Base-by-base conservation (phyloP, 139 green algal species). In the Chlorella ohadii region DNA sequence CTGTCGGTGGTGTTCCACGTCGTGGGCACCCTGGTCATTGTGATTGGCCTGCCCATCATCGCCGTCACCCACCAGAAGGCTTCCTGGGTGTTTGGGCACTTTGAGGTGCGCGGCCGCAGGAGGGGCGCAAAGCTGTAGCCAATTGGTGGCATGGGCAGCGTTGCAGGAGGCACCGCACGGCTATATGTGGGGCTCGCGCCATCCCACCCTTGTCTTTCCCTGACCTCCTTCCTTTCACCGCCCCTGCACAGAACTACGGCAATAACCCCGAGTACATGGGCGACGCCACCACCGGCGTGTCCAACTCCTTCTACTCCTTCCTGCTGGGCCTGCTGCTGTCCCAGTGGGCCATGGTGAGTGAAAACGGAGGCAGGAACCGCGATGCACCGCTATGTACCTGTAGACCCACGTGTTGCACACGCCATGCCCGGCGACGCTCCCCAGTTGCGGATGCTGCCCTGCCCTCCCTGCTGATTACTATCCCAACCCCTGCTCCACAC, bases 241-340 rank as follows among this genome's bases (percentile, higher is more conserved):
- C 27, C 63, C 28, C 28, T 36, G 4, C 61, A 28, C 70, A 77
- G 70, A 77, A 77, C 70, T 77, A 61, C 15, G 70, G 70, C 70
- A 77, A 77, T 22, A 27, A 77, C 25, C 39, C 20, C 39, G 22
- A 59, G 25, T 44, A 7, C 39, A 77, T 59, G 70, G 70, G 27
- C 25, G 47, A 65, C 28, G n/a, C 22, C 61, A 31, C 56, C 83
- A 79, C 22, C 9, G 70, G 55, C 76, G 83, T 79, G 63, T 41
- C 25, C 36, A 78, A 82, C 41, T 13, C 22, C 34, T 51, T 38
- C 36, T 89, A 79, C 66, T 44, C 81, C 36, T 92, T 92, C 63
- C 51, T 86, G 23, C 23, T 93, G 31, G 89, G 87, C 3, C 85
- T 93, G 31, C 75, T 93, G 31, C 86, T 90, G 76, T 73, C 76